These are phyloP conservation scores for Carex myosuroides DNA, from an alignment of 176 grass and related monocot genomes.

Conservation along the genomic window DNA sequence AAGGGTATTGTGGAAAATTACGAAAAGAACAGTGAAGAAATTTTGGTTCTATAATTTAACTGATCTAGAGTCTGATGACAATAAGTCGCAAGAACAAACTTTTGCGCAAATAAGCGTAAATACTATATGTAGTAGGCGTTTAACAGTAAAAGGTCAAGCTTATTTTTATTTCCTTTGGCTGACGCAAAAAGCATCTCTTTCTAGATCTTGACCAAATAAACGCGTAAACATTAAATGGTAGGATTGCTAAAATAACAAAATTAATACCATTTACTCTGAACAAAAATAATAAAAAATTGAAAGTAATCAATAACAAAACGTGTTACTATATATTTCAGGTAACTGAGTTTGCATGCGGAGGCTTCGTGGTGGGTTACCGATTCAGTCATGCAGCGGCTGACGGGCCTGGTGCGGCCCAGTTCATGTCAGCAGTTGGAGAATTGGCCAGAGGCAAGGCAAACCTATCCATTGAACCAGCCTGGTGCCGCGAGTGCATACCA, in stretches of 20 bases:
- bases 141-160: background rate
- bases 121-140: background rate
- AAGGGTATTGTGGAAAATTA: background rate
- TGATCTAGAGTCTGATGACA: background rate
- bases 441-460: constrained; percentile 31
- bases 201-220: constrained; percentile 13
- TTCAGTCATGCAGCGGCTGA: constrained; percentile 72
- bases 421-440: constrained; percentile 65
- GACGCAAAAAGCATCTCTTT: background rate
- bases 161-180: background rate
- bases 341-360: constrained; percentile 69
- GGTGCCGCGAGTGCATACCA: constrained; percentile 67
- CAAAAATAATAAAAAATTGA: background rate
- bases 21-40: background rate
- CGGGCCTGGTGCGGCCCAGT: constrained; percentile 62
- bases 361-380: constrained; percentile 78
- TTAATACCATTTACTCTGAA: background rate
- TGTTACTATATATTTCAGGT: constrained; percentile 46
- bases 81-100: background rate
- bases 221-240: background rate
- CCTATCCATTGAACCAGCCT: constrained; percentile 35
- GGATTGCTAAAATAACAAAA: background rate
- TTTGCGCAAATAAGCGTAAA: background rate
- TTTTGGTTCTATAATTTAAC: background rate
- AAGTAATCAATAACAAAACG: background rate